These are phyloP conservation scores for Cardamine resedifolia DNA, from an alignment of 345 rosid species.

Conservation along the genomic window DNA sequence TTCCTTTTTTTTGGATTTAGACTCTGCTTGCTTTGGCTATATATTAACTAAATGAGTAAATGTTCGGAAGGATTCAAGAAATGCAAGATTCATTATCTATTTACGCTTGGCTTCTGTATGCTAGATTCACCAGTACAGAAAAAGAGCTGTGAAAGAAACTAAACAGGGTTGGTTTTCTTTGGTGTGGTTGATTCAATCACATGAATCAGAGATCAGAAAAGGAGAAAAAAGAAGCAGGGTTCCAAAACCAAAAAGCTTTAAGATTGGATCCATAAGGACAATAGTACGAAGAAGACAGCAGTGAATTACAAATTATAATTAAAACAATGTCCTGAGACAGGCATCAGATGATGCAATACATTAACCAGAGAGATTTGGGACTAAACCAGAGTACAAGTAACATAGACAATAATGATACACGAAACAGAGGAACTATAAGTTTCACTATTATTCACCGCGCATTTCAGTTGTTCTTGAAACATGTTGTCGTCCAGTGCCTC, in stretches of 20 bases:
- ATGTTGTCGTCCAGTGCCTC: constrained; percentile 17
- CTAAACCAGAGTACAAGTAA: constrained; percentile 27
- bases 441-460: constrained; percentile 37
- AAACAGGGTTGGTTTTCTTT: background rate
- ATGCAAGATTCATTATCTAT: constrained; percentile 20
- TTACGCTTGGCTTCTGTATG: background rate
- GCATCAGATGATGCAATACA: constrained; percentile 20
- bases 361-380: constrained; percentile 14
- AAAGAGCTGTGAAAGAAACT: background rate
- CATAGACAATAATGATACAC: constrained; percentile 30
- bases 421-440: constrained; percentile 17
- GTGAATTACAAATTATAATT: constrained; percentile 16
- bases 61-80: constrained; percentile 27
- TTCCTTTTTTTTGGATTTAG: constrained; percentile 5
- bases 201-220: background rate
- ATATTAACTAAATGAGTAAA: constrained; percentile 17
- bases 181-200: background rate
- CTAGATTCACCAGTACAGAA: background rate
- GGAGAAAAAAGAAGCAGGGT: background rate
- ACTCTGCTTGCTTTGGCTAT: constrained; percentile 17
- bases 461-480: constrained; percentile 26
- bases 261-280: background rate
- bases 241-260: background rate
- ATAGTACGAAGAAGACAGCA: constrained; percentile 4
- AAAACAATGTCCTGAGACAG: background rate